Conservation (phyloP, 805 yeast genomes). For the Wickerhamiella lipophila region DNA sequence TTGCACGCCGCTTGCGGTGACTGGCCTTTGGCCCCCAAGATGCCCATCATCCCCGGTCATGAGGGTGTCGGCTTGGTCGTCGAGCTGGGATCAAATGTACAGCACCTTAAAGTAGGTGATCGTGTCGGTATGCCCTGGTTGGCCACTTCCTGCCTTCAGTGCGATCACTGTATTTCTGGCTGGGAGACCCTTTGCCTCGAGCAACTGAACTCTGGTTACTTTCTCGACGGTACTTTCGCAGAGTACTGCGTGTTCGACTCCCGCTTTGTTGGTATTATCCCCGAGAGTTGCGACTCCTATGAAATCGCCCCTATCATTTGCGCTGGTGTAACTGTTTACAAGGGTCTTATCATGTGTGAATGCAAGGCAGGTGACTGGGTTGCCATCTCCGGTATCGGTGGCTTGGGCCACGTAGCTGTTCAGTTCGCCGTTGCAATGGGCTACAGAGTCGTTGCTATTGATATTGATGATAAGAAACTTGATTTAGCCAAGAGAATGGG, state of each 20-base stretch:
- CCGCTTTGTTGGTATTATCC: slow-evolving; percentile 70
- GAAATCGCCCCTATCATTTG: slow-evolving; percentile 70
- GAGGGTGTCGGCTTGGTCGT: slow-evolving; percentile 85
- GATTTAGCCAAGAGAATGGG: slow-evolving; percentile 45
- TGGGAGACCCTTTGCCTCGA: slow-evolving; percentile 58
- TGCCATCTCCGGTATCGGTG: slow-evolving; percentile 67
- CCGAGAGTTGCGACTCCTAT: slow-evolving; percentile 62
- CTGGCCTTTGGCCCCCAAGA: slow-evolving; percentile 68
- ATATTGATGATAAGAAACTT: slow-evolving; percentile 54
- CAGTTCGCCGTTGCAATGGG: slow-evolving; percentile 75
- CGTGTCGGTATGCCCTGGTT: slow-evolving; percentile 77
- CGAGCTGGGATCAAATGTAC: slow-evolving; percentile 57
- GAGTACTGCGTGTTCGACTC: slow-evolving; percentile 85
- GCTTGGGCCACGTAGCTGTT: slow-evolving; percentile 60
- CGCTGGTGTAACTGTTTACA: slow-evolving; percentile 87
- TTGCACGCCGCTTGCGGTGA: slow-evolving; percentile 92
- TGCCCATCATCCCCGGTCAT: slow-evolving; percentile 78
- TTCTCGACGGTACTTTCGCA: slow-evolving; percentile 85
- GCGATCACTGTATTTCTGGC: slow-evolving; percentile 60
- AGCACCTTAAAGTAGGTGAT: slow-evolving; percentile 65
- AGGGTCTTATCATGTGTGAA: slow-evolving; percentile 72
- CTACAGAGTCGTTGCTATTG: slow-evolving; percentile 55
- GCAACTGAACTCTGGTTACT: slow-evolving; percentile 71
- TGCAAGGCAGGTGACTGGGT: slow-evolving; percentile 63
- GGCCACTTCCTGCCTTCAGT: slow-evolving; percentile 60